These are phyloP conservation scores for Plasmodium adleri DNA, from an alignment of 169 alveolate genomes.

Conservation along the genomic window DNA sequence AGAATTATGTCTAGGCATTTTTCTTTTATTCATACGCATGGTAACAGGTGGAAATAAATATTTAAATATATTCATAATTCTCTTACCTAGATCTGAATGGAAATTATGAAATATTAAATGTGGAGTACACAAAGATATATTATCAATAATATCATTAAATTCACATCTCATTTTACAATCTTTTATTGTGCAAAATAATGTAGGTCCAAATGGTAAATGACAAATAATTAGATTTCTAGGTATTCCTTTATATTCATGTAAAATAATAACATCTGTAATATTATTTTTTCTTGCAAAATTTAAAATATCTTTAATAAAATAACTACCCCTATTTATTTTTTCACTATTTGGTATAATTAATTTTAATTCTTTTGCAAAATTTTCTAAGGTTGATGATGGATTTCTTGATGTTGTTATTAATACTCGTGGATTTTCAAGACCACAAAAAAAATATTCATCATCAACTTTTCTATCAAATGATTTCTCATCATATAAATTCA, in stretches of 20 bases:
- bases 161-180: constrained; percentile 98
- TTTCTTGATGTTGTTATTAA: constrained; percentile 97
- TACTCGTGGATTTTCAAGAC: constrained; percentile 95
- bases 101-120: constrained; percentile 97
- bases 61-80: constrained; percentile 94
- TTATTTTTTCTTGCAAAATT: constrained; percentile 94
- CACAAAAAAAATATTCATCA: constrained; percentile 92
- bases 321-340: constrained; percentile 97
- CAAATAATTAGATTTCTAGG: constrained; percentile 98
- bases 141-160: constrained; percentile 95
- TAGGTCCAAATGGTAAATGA: constrained; percentile 99
- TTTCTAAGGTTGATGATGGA: constrained; percentile 95
- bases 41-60: constrained; percentile 93
- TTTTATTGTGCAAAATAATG: constrained; percentile 96
- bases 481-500: constrained; percentile 90
- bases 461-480: constrained; percentile 91
- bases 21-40: constrained; percentile 76
- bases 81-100: constrained; percentile 92
- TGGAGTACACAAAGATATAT: constrained; percentile 96
- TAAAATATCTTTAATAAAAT: constrained; percentile 95
- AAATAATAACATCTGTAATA: constrained; percentile 93
- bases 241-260: constrained; percentile 91
- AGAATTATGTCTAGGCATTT: constrained; percentile 10
- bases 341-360: constrained; percentile 96
- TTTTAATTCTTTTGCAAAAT: constrained; percentile 96